Conservation (phyloP, 169 alveolate genomes). For the Theileria sp. region DNA sequence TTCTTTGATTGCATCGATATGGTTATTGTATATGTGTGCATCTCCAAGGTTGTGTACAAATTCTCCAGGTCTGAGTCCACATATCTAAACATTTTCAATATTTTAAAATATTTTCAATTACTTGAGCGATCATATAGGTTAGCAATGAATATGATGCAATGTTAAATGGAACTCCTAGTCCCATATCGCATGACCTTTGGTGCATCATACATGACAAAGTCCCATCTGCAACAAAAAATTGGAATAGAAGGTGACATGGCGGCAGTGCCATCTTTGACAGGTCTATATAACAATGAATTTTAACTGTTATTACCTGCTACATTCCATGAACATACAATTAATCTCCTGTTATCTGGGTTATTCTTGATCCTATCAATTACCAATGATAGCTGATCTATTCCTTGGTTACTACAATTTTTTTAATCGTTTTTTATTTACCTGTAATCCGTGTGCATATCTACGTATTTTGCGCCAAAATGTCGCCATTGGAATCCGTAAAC, state of each 20-base stretch:
- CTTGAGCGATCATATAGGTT: slow-evolving; percentile 94
- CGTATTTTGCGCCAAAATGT: slow-evolving; percentile 93
- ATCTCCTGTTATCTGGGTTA: slow-evolving; percentile 92
- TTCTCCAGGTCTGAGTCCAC: slow-evolving; percentile 87
- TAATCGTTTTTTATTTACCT: neutral
- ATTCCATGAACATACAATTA: slow-evolving; percentile 95
- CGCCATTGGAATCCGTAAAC: slow-evolving; percentile 98
- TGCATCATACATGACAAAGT: slow-evolving; percentile 93
- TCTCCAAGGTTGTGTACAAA: slow-evolving; percentile 94
- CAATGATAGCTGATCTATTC: slow-evolving; percentile 90
- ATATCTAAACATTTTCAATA: slow-evolving; percentile 51
- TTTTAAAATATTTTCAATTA: slow-evolving; percentile 43
- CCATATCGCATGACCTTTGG: slow-evolving; percentile 97
- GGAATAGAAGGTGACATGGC: slow-evolving; percentile 96
- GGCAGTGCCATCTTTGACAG: slow-evolving; percentile 96
- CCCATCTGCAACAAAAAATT: slow-evolving; percentile 90
- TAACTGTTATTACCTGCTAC: slow-evolving; percentile 73
- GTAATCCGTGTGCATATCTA: slow-evolving; percentile 87
- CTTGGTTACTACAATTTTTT: slow-evolving; percentile 79
- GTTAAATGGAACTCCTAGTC: slow-evolving; percentile 98
- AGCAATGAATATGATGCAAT: slow-evolving; percentile 96
- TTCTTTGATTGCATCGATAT: slow-evolving; percentile 86
- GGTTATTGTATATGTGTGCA: slow-evolving; percentile 94
- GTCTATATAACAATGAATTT: slow-evolving; percentile 55
- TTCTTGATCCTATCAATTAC: slow-evolving; percentile 85